Conservation (phyloP, 2,329 filamentous ascomycete species). For the Claviceps capensis region DNA sequence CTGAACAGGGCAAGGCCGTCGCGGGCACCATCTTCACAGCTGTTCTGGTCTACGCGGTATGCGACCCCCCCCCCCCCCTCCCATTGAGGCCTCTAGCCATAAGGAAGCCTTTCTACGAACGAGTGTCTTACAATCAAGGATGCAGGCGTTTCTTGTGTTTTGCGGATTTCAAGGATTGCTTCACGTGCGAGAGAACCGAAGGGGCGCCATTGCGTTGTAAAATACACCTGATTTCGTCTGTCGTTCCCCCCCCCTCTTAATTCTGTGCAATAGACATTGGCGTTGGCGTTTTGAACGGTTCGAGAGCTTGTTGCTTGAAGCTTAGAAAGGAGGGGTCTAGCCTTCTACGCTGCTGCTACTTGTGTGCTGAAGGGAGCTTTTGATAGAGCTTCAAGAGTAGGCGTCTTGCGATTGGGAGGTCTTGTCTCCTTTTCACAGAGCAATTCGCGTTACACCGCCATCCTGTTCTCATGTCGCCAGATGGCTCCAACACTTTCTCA, state of each 20-base stretch:
- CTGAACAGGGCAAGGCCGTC: slow-evolving; percentile 61
- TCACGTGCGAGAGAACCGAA: slow-evolving; percentile 68
- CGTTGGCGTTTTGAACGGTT: slow-evolving; percentile 5
- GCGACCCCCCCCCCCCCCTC: slow-evolving; percentile 23
- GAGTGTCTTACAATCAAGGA: not conserved
- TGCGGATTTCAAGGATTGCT: slow-evolving; percentile 81
- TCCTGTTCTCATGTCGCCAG: too few relatives aligned
- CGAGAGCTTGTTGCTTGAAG: not conserved
- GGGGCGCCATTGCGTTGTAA: slow-evolving; percentile 69
- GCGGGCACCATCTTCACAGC: slow-evolving; percentile 77
- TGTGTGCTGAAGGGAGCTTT: too few relatives aligned
- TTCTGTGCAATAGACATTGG: not conserved
- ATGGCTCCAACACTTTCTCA: too few relatives aligned
- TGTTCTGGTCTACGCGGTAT: slow-evolving; percentile 77
- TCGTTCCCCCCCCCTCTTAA: not conserved
- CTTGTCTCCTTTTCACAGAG: too few relatives aligned
- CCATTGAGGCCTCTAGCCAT: not conserved
- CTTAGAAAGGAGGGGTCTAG: too few relatives aligned
- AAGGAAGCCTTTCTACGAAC: not conserved
- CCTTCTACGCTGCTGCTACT: too few relatives aligned
- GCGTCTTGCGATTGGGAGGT: too few relatives aligned
- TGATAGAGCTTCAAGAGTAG: too few relatives aligned
- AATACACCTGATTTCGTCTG: not conserved
- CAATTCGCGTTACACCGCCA: too few relatives aligned
- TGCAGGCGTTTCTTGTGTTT: slow-evolving; percentile 75